Evolutionary conservation across 2,329 filamentous ascomycete species (phyloP).

Genomic region (Esteya vermicola): DNA sequence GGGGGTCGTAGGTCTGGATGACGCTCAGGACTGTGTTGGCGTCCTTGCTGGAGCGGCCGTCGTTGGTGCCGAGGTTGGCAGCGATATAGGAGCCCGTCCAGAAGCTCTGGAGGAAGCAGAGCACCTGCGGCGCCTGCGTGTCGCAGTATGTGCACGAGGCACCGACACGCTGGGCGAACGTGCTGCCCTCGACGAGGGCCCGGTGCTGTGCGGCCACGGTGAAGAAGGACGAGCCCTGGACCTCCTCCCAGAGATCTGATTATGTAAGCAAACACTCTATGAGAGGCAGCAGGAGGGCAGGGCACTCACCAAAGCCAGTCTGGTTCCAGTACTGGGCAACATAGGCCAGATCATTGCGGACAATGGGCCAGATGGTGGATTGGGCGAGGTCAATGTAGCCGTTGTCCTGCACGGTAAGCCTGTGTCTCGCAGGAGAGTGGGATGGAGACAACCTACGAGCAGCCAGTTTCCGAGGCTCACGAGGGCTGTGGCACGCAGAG

Average conservation of each 20-base stretch:
- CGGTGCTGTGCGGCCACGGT: conserved; percentile 58
- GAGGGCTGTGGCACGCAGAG: conserved; percentile 60
- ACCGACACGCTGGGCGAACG: conserved; percentile 49
- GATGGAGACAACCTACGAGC: conserved; percentile 18
- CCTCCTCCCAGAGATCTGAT: conserved; percentile 67
- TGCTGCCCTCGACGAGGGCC: conserved; percentile 51
- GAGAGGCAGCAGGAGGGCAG: neutral
- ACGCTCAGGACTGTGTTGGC: conserved; percentile 54
- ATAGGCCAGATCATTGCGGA: conserved; percentile 63
- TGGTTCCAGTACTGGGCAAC: conserved; percentile 58
- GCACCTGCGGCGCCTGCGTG: conserved; percentile 48
- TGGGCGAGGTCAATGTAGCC: conserved; percentile 44
- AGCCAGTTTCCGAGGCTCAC: conserved; percentile 62
- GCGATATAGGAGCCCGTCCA: conserved; percentile 54
- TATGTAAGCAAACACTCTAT: too few species aligned
- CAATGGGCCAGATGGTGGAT: conserved; percentile 54
- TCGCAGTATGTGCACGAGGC: conserved; percentile 46
- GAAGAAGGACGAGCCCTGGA: conserved; percentile 65
- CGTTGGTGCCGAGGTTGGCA: conserved; percentile 35
- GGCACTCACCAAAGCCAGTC: conserved; percentile 37
- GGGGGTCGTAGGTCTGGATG: conserved; percentile 57
- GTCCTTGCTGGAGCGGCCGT: conserved; percentile 49
- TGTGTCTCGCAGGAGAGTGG: conserved; percentile 4
- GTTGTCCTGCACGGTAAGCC: conserved; percentile 23
- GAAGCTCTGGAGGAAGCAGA: conserved; percentile 62